phyloP scores from a whole-genome alignment of 2,329 filamentous ascomycete genomes.

The Hymenoscyphus occultus region DNA sequence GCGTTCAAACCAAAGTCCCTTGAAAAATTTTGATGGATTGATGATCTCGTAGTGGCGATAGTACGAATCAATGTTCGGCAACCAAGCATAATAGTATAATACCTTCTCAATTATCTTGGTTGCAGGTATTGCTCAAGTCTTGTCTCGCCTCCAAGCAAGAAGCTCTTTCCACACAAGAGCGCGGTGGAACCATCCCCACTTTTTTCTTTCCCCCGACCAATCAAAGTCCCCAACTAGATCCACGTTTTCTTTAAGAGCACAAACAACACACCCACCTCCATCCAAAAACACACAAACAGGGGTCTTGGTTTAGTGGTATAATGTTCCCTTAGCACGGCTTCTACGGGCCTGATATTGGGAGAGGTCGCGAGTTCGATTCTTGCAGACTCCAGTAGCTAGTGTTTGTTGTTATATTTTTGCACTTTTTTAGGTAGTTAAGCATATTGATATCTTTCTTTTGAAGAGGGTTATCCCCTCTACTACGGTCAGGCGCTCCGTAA shows the following conservation, averaged over 20 bases:
- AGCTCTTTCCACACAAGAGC: too few relatives aligned
- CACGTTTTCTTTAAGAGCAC: not conserved
- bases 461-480: too few relatives aligned
- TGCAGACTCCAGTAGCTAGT: too few relatives aligned
- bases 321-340: constrained; percentile 7
- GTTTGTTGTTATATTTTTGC: too few relatives aligned
- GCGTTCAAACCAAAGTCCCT: not conserved
- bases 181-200: not conserved
- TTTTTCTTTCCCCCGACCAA: not conserved
- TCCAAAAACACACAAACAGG: not conserved
- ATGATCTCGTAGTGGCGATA: not conserved
- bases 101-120: not conserved
- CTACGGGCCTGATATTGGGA: not conserved
- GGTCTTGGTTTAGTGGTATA: constrained; percentile 11
- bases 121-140: not conserved
- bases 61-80: not conserved
- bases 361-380: not conserved
- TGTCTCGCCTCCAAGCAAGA: too few relatives aligned
- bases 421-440: too few relatives aligned
- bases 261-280: not conserved
- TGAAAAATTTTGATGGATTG: not conserved
- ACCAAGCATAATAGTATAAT: not conserved
- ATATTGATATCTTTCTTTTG: too few relatives aligned
- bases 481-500: too few relatives aligned
- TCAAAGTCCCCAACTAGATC: too few relatives aligned